Evolutionary conservation across 257 asterid genomes (phyloP).

Genomic region (Plectranthus barbatus): DNA sequence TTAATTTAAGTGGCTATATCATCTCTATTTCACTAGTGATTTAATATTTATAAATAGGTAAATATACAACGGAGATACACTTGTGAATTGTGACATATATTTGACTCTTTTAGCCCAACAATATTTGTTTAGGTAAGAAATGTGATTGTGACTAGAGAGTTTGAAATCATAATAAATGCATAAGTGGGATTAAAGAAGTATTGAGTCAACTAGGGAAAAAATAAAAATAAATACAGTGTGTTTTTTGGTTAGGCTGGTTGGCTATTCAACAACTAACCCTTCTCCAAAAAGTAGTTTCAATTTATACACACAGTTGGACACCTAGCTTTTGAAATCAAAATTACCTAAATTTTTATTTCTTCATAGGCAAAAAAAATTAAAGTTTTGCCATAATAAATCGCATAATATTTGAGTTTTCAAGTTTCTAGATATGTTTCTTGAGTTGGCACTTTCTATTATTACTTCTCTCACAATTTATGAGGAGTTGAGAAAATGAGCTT

Average conservation of each 20-base stretch:
- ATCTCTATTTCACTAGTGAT: no score
- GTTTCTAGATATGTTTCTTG: background rate
- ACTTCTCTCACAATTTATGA: no score
- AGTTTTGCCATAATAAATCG: background rate
- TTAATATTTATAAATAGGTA: no score
- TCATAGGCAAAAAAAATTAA: background rate
- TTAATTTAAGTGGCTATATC: no score
- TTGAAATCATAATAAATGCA: background rate
- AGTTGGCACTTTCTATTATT: no score
- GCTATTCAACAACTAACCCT: conserved; percentile 17
- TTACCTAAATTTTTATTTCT: background rate
- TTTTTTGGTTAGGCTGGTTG: conserved; percentile 14
- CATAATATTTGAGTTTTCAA: background rate
- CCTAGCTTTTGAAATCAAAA: conserved; percentile 8
- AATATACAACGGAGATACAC: no score
- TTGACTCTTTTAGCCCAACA: background rate
- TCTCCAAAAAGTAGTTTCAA: conserved; percentile 1
- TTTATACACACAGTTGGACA: conserved; percentile 8
- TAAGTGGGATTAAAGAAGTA: background rate
- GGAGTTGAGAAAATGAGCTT: no score
- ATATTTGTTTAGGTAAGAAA: background rate
- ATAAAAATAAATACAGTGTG: background rate
- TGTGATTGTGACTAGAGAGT: background rate
- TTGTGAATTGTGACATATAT: background rate
- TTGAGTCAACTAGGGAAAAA: background rate